Evolutionary conservation across 345 rosid genomes (phyloP).

Genomic region (Lumnitzera littorea): DNA sequence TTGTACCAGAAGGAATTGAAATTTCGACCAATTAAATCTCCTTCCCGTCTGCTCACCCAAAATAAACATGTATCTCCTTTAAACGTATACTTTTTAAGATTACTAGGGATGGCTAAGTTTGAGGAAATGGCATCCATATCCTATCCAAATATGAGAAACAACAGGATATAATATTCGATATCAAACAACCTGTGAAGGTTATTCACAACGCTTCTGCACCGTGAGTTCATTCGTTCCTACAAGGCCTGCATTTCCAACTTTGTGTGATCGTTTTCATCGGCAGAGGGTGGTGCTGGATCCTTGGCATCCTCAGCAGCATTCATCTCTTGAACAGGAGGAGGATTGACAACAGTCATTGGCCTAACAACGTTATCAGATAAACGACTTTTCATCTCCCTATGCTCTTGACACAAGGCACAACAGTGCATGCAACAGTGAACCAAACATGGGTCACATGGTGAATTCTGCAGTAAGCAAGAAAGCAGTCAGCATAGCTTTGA

Average conservation of each 20-base stretch:
- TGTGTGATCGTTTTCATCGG: constrained; percentile 23
- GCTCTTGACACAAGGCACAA: constrained; percentile 80
- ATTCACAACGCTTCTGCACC: background rate
- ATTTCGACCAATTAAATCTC: no score
- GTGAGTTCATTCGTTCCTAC: constrained; percentile 10
- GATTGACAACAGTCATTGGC: constrained; percentile 88
- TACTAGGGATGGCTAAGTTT: background rate
- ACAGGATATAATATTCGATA: background rate
- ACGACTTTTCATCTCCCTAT: constrained; percentile 79
- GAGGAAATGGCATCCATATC: background rate
- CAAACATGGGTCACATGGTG: constrained; percentile 82
- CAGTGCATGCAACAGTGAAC: constrained; percentile 69
- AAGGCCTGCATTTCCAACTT: constrained; percentile 55
- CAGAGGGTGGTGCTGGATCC: constrained; percentile 29
- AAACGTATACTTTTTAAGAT: no score
- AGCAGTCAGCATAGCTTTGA: background rate
- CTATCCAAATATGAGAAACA: background rate
- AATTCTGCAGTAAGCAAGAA: constrained; percentile 45
- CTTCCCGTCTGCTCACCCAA: no score
- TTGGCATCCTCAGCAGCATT: constrained; percentile 34
- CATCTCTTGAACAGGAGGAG: constrained; percentile 92
- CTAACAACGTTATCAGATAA: constrained; percentile 63
- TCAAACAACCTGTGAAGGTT: background rate
- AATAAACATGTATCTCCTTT: no score
- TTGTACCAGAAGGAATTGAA: no score